Base-by-base conservation (phyloP, 306 rosid genomes). In the Boehmeria nivea region DNA sequence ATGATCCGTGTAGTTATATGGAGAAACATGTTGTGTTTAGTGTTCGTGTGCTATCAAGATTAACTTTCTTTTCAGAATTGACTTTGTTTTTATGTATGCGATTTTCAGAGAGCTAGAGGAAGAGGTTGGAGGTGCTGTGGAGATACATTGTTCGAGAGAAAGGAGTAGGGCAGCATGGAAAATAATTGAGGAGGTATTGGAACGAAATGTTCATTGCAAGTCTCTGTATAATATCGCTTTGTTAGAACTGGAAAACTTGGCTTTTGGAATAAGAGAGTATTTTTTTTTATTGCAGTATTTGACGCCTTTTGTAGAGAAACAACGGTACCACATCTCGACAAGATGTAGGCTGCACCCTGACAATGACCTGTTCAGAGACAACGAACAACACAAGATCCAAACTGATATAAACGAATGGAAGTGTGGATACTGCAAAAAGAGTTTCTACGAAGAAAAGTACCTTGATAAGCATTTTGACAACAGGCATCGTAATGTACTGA, bases 361-460 rank as follows among this genome's bases (percentile, higher is more conserved):
- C 73, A 84, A 87, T 57, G 94, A 90, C 67, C 64, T 90, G 60
- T 90, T 72, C 68, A 74, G 83, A 67, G 89, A 87, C 78, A 95
- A 90, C 75, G 98, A 90, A 63, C 86, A 82, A 58, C 91, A 90
- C 72, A 90, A 82, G 73, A 67, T 82, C 65, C 78, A 34, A 61
- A n/a, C 80, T 1, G 87, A 90, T 67, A 47, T 68, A 65, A 40
- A 82, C 50, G 95, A 90, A 51, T 90, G 98, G 98, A 81, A 57
- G 39, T 90, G 98, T 78, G 98, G 95, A 72, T 90, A 82, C 77
- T 90, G 98, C 72, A 87, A 54, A 73, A 90, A 90, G 73, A 82
- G 87, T 64, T 90, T 90, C 64, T 88, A 81, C 3, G 94, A 80
- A 19, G 98, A 86, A 67, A 86, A 73, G 49, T 55, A 78, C 74